A percentile compares a stretch with the other conserved stretches of the same genome.
Evolutionary conservation across 352 stramenopile species (phyloP).

Genomic region (Globisporangium heterothallicum): DNA sequence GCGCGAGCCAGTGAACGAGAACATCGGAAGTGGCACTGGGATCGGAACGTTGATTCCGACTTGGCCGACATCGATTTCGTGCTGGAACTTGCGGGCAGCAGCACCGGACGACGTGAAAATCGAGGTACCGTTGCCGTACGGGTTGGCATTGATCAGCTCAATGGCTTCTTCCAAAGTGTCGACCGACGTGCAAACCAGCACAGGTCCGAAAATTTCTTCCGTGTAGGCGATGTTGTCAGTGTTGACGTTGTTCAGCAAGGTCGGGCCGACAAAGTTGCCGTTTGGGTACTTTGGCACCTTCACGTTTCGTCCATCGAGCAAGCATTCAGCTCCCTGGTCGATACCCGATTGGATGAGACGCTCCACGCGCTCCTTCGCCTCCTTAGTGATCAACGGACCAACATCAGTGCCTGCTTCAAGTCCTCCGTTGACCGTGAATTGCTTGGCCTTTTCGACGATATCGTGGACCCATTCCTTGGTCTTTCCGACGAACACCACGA

Average conservation of each 20-base stretch:
- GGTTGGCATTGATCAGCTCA: conserved; percentile 92
- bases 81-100: conserved; percentile 94
- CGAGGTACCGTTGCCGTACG: conserved; percentile 96
- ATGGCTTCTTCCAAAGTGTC: conserved; percentile 96
- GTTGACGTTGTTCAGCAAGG: conserved; percentile 83
- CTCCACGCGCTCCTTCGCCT: conserved; percentile 86
- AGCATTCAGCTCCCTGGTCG: conserved; percentile 84
- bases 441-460: conserved; percentile 86
- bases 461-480: conserved; percentile 91
- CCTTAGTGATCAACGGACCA: conserved; percentile 88
- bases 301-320: conserved; percentile 91
- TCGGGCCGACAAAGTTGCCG: conserved; percentile 96
- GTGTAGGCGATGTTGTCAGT: conserved; percentile 88
- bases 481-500: conserved; percentile 95
- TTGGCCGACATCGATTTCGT: conserved; percentile 95
- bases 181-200: conserved; percentile 88
- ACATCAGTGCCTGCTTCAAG: conserved; percentile 67
- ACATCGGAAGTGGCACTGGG: conserved; percentile 96
- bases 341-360: conserved; percentile 86
- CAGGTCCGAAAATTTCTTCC: conserved; percentile 98
- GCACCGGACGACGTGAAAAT: conserved; percentile 95
- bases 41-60: conserved; percentile 97
- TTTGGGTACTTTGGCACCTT: conserved; percentile 89
- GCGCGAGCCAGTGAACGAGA: conserved; percentile 96
- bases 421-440: conserved; percentile 89